These are phyloP conservation scores for Saitozyma podzolica DNA, from an alignment of 768 basidiomycete genomes.

Conservation along the genomic window DNA sequence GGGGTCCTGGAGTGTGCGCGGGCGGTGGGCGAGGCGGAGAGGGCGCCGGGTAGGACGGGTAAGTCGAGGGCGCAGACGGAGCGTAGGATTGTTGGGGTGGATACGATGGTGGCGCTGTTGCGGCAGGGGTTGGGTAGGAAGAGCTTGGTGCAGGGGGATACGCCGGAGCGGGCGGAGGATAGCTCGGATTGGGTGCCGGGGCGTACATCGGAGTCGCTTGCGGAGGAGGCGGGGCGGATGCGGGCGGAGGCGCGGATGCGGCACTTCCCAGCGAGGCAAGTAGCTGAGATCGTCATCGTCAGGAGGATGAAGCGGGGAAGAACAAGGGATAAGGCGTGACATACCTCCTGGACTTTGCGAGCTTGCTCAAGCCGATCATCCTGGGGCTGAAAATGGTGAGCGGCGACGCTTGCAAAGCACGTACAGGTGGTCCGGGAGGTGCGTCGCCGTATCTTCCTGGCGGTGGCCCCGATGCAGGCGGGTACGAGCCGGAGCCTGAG, in stretches of 20 bases:
- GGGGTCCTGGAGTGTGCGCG: neutral
- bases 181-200: neutral
- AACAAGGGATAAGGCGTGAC: neutral
- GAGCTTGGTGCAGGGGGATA: slow-evolving; percentile 5
- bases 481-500: slow-evolving; percentile 11
- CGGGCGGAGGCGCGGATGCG: neutral
- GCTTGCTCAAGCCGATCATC: slow-evolving; percentile 82
- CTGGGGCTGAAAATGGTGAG: slow-evolving; percentile 35
- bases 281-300: neutral
- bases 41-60: neutral
- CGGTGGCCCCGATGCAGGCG: slow-evolving; percentile 5
- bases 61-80: slow-evolving; percentile 20
- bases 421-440: slow-evolving; percentile 18
- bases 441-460: slow-evolving; percentile 21
- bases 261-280: neutral
- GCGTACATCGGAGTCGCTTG: neutral
- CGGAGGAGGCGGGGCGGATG: neutral
- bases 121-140: neutral
- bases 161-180: slow-evolving; percentile 5
- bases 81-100: slow-evolving; percentile 33
- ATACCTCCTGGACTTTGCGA: slow-evolving; percentile 43
- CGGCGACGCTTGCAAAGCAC: neutral
- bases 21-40: neutral
- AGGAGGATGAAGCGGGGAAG: too few relatives aligned
- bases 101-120: slow-evolving; percentile 5